These are phyloP conservation scores for Penicillium frequentans DNA, from an alignment of 2,329 filamentous ascomycete genomes.

Conservation along the genomic window DNA sequence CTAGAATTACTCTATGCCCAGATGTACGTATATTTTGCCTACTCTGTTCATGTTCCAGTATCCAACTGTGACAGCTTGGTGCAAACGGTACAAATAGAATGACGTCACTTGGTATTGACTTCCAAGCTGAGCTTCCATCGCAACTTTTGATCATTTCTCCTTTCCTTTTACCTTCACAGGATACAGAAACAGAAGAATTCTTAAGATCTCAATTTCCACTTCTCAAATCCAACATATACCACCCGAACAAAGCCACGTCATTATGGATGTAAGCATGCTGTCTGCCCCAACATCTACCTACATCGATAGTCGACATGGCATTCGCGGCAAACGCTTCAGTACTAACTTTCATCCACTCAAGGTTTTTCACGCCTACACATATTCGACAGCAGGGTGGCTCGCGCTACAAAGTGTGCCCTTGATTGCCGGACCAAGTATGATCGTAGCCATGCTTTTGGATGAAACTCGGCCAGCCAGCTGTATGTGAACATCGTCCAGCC, in stretches of 20 bases:
- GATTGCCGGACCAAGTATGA: conserved; percentile 60
- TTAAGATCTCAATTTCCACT: background rate
- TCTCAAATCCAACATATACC: background rate
- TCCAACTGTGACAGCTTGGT: background rate
- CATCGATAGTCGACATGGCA: background rate
- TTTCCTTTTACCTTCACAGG: too few relatives aligned
- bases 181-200: background rate
- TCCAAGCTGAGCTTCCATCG: background rate
- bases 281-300: background rate
- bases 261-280: background rate
- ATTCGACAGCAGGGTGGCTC: conserved; percentile 47
- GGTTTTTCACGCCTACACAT: conserved; percentile 49
- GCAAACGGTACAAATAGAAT: conserved; percentile 11
- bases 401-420: conserved; percentile 52
- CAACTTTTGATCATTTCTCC: background rate
- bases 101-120: conserved; percentile 9
- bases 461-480: conserved; percentile 57
- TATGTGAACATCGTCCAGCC: conserved; percentile 32
- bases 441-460: conserved; percentile 59
- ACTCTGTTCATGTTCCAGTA: background rate
- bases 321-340: background rate
- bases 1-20: too few relatives aligned
- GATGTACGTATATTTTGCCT: too few relatives aligned
- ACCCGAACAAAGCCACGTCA: background rate
- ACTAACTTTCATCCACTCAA: conserved; percentile 15